Evolutionary conservation across 805 yeast species (phyloP), one percentile per base, ranked within the genome.

Genomic region (Hanseniaspora lachancei): DNA sequence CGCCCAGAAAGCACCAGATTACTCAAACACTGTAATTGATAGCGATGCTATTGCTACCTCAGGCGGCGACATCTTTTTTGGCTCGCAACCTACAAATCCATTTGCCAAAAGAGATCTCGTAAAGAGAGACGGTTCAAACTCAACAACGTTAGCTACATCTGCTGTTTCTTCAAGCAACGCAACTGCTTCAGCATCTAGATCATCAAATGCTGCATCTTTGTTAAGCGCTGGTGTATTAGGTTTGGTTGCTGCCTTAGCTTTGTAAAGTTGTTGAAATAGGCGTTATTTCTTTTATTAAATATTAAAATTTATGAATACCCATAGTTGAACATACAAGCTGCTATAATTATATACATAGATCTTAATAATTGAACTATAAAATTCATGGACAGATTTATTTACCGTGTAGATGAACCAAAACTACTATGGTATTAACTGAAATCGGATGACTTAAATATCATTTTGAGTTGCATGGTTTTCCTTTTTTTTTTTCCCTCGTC

Each of bases 1-100:
- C 51, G 82, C 82, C 1, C 64, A 66, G 1, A 65, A 67, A 4
- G 84, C 81, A 2, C 66, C 77, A 1, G 68, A 69, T 15, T 79
- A 76, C 63, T 71, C 77, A 1, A 63, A 71, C 15, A 77, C 81
- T 3, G 74, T 72, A 70, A 57, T 70, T 13, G 61, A 68, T 0
- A 29, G 58, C n/a, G 58, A 58, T 13, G 49, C 63, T 7, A 58
- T 44, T 20, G 58, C 65, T 23, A 55, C 60, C 21, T 59, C 66
- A 10, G 66, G 67, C 20, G 70, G 69, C 46, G 47, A 66, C 49
- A 64, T 66, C 13, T 65, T 63, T 55, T 62, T 66, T 9, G 53
- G 57, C 34, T 23, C 47, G 12, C 49, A 46, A 20, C 49, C 49
- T 32, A 18, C 39, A 20, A 46, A 46, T 20, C 49, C 49, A 32